Evolutionary conservation across 2,329 filamentous ascomycete genomes (phyloP), one percentile per base, ranked within the genome.

Genomic region (Clonostachys solani): DNA sequence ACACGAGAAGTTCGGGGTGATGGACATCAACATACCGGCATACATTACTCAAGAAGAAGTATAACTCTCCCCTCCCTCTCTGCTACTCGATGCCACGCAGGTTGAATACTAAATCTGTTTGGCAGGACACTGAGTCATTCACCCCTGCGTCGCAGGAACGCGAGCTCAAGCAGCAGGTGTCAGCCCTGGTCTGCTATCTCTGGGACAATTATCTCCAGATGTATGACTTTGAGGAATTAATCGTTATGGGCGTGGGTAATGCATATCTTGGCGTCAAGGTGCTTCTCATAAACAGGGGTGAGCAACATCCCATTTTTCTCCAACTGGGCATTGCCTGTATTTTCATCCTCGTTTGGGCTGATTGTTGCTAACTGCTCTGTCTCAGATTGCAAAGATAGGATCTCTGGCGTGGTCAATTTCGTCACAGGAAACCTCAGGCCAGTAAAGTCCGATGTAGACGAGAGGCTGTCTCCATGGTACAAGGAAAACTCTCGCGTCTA

Each of bases 151-250:
- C 68, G 29, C 67, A 67, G 33, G 78, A 78, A 54, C 67, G 64
- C 45, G 66, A 65, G 2, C 60, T 82, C 8, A 76, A 86, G 51
- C 72, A 74, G 47, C 80, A 81, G 63, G 84, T 81, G 1, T 83
- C 87, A 51, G 84, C 92, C 50, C 72, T 96, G 12, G 82, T 92
- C 5, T 83, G 80, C 50, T 97, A 96, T 60, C 73, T 99, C 13
- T 99, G 94, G 94, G 92, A 96, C 57, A 99, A 99, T 61, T 96
- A 96, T 60, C 83, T 99, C 17, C 89, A 96, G 72, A 75, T 88
- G 33, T 84, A 84, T 44, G 69, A 86, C 3, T 75, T 80, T 0
- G 83, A 85, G 6, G 82, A 92, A 45, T 81, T 97, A 15, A 88
- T 95, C 60, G 74, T 99, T 18, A 76, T 99, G 60, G 92, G 94